A percentile compares a stretch with the other conserved stretches of the same genome.
phyloP scores from a whole-genome alignment of 2,329 filamentous ascomycete species.

The Microdochium paspali region DNA sequence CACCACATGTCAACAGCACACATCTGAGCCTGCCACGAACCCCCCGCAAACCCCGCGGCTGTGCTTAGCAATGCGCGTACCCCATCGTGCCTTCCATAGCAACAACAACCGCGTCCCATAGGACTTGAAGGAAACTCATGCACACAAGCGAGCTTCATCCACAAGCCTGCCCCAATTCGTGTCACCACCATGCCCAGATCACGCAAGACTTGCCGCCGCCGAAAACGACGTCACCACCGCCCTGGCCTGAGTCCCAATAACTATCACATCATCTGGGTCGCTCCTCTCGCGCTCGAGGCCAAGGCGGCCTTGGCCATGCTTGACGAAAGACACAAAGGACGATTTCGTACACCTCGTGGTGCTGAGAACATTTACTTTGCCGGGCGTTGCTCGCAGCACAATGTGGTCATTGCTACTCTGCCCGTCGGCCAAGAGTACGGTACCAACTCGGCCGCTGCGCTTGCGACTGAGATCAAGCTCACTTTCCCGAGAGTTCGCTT shows the following conservation, averaged over 20 bases:
- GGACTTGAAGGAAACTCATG: no score
- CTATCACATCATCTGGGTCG: background rate
- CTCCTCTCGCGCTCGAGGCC: background rate
- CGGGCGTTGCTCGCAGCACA: background rate
- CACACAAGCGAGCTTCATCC: no score
- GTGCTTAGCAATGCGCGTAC: no score
- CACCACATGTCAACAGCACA: no score
- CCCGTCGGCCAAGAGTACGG: background rate
- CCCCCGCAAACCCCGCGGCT: no score
- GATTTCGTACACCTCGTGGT: background rate
- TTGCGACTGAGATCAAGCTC: background rate
- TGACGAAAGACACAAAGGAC: background rate
- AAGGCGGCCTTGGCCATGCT: background rate
- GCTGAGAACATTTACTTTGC: background rate
- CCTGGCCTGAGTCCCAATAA: background rate
- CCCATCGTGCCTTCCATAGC: no score
- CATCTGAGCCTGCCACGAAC: no score
- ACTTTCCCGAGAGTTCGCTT: conserved; percentile 16
- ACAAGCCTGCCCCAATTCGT: no score
- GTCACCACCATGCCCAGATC: no score
- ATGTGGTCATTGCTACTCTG: background rate
- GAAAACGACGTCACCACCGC: no score
- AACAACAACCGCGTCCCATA: no score
- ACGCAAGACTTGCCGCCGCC: background rate
- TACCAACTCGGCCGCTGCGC: background rate